These are phyloP conservation scores for Mikania micrantha DNA, from an alignment of 129 eudicot genomes.

Conservation along the genomic window DNA sequence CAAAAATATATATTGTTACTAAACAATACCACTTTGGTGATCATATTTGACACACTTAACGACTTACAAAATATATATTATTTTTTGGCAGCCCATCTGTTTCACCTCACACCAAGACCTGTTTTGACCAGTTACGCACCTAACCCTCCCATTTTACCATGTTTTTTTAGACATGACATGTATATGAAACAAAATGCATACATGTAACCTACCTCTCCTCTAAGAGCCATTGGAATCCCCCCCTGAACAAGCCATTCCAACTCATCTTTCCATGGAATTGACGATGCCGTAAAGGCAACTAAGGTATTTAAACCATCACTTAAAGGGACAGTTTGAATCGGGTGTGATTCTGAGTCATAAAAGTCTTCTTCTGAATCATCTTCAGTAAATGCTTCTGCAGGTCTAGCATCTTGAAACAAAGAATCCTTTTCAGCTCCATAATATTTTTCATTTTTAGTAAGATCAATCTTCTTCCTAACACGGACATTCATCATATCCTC, in stretches of 20 bases:
- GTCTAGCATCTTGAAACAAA: too few relatives aligned
- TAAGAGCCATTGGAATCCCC: slow-evolving; percentile 94
- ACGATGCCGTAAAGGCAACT: slow-evolving; percentile 28
- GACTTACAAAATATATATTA: too few relatives aligned
- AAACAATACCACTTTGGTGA: too few relatives aligned
- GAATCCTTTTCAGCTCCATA: slow-evolving; percentile 47
- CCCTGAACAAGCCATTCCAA: slow-evolving; percentile 89
- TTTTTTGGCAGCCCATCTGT: too few relatives aligned
- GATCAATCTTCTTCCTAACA: slow-evolving; percentile 51
- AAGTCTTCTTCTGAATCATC: slow-evolving; percentile 86
- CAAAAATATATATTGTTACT: too few relatives aligned
- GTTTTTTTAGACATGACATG: too few relatives aligned
- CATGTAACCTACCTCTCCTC: slow-evolving; percentile 74
- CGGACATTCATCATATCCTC: slow-evolving; percentile 87
- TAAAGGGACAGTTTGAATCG: slow-evolving; percentile 32
- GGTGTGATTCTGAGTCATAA: slow-evolving; percentile 53
- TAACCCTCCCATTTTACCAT: too few relatives aligned
- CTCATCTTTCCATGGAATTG: slow-evolving; percentile 65
- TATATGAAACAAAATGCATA: not conserved
- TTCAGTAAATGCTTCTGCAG: not conserved
- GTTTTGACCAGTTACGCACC: too few relatives aligned
- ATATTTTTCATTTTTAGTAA: slow-evolving; percentile 24
- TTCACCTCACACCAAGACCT: too few relatives aligned
- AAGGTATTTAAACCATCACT: slow-evolving; percentile 23
- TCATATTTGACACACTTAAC: too few relatives aligned